These are phyloP conservation scores for Arabidopsis lyrata DNA, from an alignment of 441 rosid genomes.

Conservation along the genomic window DNA sequence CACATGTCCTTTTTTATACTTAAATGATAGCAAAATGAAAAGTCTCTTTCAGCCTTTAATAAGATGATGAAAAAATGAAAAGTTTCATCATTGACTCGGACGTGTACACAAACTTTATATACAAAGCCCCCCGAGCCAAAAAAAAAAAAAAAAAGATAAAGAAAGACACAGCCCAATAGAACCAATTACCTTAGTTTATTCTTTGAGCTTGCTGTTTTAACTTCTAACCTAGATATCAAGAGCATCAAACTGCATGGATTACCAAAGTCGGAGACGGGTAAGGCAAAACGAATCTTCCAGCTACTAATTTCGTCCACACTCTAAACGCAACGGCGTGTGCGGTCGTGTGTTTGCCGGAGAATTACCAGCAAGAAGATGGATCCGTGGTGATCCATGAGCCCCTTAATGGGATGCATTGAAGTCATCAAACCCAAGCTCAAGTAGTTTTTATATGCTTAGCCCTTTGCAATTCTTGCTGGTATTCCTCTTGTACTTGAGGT, in stretches of 20 bases:
- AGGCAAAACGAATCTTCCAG: conserved; percentile 62
- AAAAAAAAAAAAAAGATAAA: no score
- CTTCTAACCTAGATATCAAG: conserved; percentile 74
- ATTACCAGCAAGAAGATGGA: conserved; percentile 94
- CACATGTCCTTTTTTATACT: no score
- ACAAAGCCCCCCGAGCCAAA: no score
- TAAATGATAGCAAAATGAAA: no score
- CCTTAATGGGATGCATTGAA: conserved; percentile 72
- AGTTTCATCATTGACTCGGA: not conserved
- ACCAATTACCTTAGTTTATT: not conserved
- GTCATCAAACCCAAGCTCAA: no score
- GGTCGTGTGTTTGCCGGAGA: conserved; percentile 83
- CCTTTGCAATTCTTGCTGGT: no score
- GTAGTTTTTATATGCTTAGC: no score
- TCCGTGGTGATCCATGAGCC: conserved; percentile 76
- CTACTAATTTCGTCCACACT: conserved; percentile 85
- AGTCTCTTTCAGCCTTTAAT: no score
- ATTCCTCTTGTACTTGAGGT: no score
- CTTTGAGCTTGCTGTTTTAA: conserved; percentile 15
- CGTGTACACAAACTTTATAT: not conserved
- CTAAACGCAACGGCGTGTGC: conserved; percentile 96
- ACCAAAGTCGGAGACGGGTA: conserved; percentile 93
- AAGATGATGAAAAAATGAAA: no score
- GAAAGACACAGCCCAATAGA: not conserved
- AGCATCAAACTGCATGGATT: conserved; percentile 94